Evolutionary conservation across 495 filamentous ascomycete species (phyloP).

Genomic region (Aspergillus asperescens): DNA sequence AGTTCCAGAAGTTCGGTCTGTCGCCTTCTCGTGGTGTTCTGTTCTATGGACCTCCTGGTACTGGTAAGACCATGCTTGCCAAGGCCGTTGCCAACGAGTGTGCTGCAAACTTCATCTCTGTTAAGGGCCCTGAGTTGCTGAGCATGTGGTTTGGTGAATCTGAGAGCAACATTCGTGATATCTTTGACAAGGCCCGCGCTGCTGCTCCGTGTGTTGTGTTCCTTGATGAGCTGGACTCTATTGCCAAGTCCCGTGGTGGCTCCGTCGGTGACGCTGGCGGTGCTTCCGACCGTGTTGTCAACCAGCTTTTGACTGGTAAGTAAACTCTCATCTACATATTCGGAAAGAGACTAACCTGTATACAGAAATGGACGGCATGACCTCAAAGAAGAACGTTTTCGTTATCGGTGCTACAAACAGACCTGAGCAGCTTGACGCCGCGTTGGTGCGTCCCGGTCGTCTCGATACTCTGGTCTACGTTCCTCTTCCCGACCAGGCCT

Average conservation of each 20-base stretch:
- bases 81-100: constrained; percentile 99
- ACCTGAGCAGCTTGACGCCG: constrained; percentile 96
- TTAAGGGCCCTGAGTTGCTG: constrained; percentile 95
- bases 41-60: constrained; percentile 98
- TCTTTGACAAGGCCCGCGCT: constrained; percentile 98
- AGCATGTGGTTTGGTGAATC: constrained; percentile 99
- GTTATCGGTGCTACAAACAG: constrained; percentile 98
- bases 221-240: constrained; percentile 97
- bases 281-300: constrained; percentile 98
- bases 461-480: constrained; percentile 98
- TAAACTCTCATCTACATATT: constrained; percentile 13
- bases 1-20: constrained; percentile 99
- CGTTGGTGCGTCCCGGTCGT: constrained; percentile 96
- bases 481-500: constrained; percentile 84
- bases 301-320: constrained; percentile 96
- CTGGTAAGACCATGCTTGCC: constrained; percentile 98
- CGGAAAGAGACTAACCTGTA: constrained; percentile 35
- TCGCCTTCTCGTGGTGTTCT: constrained; percentile 97
- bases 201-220: constrained; percentile 98
- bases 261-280: constrained; percentile 95
- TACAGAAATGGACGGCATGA: constrained; percentile 97
- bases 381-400: constrained; percentile 99
- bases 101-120: constrained; percentile 97
- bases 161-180: constrained; percentile 98
- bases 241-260: constrained; percentile 98